A percentile compares a stretch with the other conserved stretches of the same genome.
These are phyloP conservation scores for Pestalotiopsis sp. DNA, from an alignment of 2,329 filamentous ascomycete genomes.

Conservation along the genomic window DNA sequence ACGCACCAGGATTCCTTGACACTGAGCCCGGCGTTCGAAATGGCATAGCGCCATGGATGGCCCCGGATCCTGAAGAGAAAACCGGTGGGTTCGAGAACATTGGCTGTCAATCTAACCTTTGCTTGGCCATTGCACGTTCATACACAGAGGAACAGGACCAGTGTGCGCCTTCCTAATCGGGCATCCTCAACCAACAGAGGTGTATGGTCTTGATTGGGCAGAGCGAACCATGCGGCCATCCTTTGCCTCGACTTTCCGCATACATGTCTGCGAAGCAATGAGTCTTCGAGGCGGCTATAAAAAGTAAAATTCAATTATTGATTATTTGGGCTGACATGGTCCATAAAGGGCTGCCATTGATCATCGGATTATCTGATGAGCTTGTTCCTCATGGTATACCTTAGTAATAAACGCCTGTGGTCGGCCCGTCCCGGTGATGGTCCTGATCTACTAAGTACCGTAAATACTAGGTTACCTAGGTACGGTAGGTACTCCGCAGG, in stretches of 20 bases:
- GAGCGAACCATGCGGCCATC: not conserved
- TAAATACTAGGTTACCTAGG: no score
- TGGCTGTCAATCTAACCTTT: not conserved
- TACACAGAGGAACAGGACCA: not conserved
- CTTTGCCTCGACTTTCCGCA: not conserved
- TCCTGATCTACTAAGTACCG: no score
- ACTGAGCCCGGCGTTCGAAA: not conserved
- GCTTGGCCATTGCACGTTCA: not conserved
- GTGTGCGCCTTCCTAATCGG: not conserved
- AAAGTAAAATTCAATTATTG: no score
- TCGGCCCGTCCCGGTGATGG: no score
- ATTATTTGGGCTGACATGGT: no score
- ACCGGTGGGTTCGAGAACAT: not conserved
- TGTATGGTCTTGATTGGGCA: not conserved
- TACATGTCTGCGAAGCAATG: not conserved
- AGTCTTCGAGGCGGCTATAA: not conserved
- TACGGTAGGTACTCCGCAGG: no score
- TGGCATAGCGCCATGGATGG: not conserved
- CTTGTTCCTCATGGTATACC: no score
- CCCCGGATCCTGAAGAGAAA: not conserved
- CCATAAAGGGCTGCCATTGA: no score
- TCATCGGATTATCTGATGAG: no score
- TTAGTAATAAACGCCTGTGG: no score
- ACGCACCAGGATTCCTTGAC: not conserved
- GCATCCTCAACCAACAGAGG: not conserved